phyloP scores from a whole-genome alignment of 1,139 yeast species.

The Meyerozyma guilliermondii region DNA sequence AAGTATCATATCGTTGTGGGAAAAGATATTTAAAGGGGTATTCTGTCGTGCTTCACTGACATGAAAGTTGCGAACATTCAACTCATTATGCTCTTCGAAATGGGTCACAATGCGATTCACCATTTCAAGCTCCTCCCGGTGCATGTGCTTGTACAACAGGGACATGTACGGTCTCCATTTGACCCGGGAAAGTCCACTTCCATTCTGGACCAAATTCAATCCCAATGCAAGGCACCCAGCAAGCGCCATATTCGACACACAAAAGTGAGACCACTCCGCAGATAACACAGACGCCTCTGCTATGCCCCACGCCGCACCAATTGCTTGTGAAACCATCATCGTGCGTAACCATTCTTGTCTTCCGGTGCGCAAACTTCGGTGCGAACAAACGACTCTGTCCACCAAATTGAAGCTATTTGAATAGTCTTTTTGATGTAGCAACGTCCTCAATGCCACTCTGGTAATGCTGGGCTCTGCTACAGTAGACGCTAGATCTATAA shows the following conservation, averaged over 20 bases:
- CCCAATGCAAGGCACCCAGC: background rate
- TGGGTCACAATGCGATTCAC: conserved; percentile 30
- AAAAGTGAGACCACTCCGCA: background rate
- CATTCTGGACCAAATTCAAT: background rate
- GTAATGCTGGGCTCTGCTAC: conserved; percentile 8
- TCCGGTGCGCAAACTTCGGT: background rate
- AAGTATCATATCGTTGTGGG: conserved; percentile 22
- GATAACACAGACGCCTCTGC: background rate
- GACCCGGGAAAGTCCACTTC: conserved; percentile 13
- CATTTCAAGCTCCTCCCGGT: conserved; percentile 24
- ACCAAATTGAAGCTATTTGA: conserved; percentile 26
- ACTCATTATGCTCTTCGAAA: conserved; percentile 38
- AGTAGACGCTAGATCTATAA: conserved; percentile 13
- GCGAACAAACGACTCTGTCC: conserved; percentile 12
- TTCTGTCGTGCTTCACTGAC: conserved; percentile 24
- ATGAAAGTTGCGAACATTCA: conserved; percentile 36
- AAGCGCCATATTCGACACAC: background rate
- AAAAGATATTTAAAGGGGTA: conserved; percentile 14
- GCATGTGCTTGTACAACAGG: conserved; percentile 16
- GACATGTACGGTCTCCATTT: conserved; percentile 32
- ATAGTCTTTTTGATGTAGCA: conserved; percentile 31
- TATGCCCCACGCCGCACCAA: background rate
- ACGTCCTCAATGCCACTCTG: conserved; percentile 15
- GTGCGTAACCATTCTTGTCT: background rate
- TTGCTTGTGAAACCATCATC: background rate